Evolutionary conservation across 2,329 filamentous ascomycete species (phyloP).

Genomic region (Pestalotiopsis sp.): DNA sequence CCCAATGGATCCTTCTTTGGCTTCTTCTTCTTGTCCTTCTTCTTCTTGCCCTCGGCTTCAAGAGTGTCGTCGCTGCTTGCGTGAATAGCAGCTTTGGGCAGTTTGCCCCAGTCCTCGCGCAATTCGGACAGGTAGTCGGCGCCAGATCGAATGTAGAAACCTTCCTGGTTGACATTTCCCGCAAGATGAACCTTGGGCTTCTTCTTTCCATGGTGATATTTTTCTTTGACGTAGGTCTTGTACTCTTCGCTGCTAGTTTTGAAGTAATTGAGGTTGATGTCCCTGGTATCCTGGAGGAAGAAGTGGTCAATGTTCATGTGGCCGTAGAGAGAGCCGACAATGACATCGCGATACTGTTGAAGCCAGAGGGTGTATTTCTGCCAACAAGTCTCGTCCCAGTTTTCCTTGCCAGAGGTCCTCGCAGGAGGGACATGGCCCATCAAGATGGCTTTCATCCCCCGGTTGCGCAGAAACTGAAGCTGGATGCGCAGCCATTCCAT

Average conservation of each 20-base stretch:
- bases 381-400: conserved; percentile 98
- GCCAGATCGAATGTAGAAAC: conserved; percentile 66
- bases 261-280: conserved; percentile 65
- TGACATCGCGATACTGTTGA: conserved; percentile 86
- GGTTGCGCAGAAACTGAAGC: conserved; percentile 77
- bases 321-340: conserved; percentile 79
- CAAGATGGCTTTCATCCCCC: conserved; percentile 91
- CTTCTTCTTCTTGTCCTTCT: conserved; percentile 48
- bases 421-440: conserved; percentile 95
- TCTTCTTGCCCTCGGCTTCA: conserved; percentile 43
- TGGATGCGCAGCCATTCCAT: conserved; percentile 96
- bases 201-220: conserved; percentile 43
- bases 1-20: conserved; percentile 65
- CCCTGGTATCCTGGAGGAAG: conserved; percentile 81
- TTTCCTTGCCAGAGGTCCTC: conserved; percentile 79
- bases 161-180: conserved; percentile 8
- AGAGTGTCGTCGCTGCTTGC: conserved; percentile 24
- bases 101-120: conserved; percentile 73
- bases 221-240: conserved; percentile 7
- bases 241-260: conserved; percentile 31
- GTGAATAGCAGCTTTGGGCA: conserved; percentile 59
- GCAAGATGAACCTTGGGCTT: conserved; percentile 4
- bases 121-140: conserved; percentile 80
- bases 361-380: conserved; percentile 95
- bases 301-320: conserved; percentile 99